Evolutionary conservation across 129 eudicot genomes (phyloP).

Genomic region (Gnaphalium uliginosum): DNA sequence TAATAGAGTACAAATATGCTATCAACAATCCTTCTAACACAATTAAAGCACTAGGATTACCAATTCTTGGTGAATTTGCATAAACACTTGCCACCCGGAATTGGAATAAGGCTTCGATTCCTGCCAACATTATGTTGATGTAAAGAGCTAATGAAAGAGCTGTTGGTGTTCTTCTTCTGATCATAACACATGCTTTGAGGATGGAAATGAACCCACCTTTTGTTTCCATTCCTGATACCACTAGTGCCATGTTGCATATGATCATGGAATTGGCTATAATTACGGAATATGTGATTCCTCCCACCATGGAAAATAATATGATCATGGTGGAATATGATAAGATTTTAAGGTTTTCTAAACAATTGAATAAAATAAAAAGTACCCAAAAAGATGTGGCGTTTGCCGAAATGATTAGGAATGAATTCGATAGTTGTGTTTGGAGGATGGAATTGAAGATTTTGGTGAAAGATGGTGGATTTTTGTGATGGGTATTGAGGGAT

Average conservation of each 20-base stretch:
- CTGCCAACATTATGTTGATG: conserved; percentile 55
- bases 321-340: conserved; percentile 25
- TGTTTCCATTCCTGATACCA: conserved; percentile 53
- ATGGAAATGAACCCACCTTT: conserved; percentile 49
- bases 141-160: conserved; percentile 70
- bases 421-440: conserved; percentile 70
- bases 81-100: conserved; percentile 48
- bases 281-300: conserved; percentile 56
- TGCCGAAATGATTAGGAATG: conserved; percentile 59
- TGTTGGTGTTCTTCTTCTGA: conserved; percentile 48
- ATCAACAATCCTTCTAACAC: conserved; percentile 64
- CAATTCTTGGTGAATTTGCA: conserved; percentile 4
- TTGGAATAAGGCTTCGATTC: conserved; percentile 70
- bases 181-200: conserved; percentile 52
- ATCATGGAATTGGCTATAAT: conserved; percentile 58
- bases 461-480: conserved; percentile 20
- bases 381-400: conserved; percentile 64
- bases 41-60: conserved; percentile 25
- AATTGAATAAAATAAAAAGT: conserved; percentile 48
- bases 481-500: conserved; percentile 30
- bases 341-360: conserved; percentile 38
- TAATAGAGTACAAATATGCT: conserved; percentile 63
- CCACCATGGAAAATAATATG: conserved; percentile 37
- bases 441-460: conserved; percentile 46
- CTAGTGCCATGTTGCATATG: conserved; percentile 52